These are phyloP conservation scores for Cordia subcordata DNA, from an alignment of 257 asterid genomes.

Conservation along the genomic window DNA sequence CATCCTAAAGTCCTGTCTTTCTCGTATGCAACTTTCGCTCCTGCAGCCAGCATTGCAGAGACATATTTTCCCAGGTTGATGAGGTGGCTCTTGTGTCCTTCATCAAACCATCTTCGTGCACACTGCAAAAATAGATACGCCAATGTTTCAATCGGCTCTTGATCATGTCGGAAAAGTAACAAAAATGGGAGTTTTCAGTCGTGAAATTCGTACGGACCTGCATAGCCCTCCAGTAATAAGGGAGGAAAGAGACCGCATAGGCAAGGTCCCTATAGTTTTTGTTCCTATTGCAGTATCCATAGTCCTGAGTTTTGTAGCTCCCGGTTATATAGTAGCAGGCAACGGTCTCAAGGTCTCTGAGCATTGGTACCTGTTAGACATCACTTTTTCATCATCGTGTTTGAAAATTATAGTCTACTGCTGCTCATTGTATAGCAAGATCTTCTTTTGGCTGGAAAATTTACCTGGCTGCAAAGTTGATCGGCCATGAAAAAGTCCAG, in stretches of 20 bases:
- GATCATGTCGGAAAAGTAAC: too few species aligned
- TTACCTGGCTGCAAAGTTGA: conserved; percentile 96
- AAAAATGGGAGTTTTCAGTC: too few species aligned
- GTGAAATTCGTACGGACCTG: conserved; percentile 39
- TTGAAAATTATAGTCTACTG: too few species aligned
- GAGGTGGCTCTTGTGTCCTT: conserved; percentile 83
- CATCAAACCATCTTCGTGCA: conserved; percentile 93
- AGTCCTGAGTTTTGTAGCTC: conserved; percentile 79
- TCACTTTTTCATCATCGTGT: neutral
- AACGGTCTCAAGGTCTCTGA: conserved; percentile 63
- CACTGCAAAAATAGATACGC: conserved; percentile 39
- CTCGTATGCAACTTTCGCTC: conserved; percentile 91
- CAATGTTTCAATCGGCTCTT: too few species aligned
- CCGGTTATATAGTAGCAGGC: conserved; percentile 88
- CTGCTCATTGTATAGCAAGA: too few species aligned
- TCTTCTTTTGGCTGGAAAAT: too few species aligned
- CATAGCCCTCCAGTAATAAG: conserved; percentile 98
- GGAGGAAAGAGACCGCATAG: conserved; percentile 87
- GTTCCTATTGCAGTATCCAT: conserved; percentile 66
- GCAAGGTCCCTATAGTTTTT: conserved; percentile 78
- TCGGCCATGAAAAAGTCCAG: conserved; percentile 96
- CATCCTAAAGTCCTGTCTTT: conserved; percentile 63
- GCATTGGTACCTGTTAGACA: conserved; percentile 69
- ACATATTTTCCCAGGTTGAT: conserved; percentile 84
- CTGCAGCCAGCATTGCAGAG: conserved; percentile 96